A percentile compares a stretch with the other conserved stretches of the same genome.
Evolutionary conservation across 768 basidiomycete species (phyloP).

Genomic region (Exsudoporus frostii): DNA sequence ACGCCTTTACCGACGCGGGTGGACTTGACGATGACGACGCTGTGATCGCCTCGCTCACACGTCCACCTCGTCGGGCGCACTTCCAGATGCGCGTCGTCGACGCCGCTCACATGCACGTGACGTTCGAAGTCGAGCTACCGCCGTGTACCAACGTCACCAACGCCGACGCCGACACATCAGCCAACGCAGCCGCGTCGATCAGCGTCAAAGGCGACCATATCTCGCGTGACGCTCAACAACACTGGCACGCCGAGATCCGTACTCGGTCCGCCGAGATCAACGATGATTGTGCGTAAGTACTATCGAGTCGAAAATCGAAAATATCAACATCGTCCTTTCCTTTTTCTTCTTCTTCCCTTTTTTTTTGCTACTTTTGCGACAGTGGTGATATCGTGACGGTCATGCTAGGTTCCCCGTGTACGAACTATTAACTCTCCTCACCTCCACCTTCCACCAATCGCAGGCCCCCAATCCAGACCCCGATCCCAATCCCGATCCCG

Average conservation of each 20-base stretch:
- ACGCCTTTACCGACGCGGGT: background rate
- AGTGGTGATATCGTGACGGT: background rate
- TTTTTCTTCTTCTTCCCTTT: too few species aligned
- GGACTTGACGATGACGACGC: background rate
- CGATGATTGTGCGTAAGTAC: slow-evolving; percentile 29
- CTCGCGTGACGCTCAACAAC: slow-evolving; percentile 45
- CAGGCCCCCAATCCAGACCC: background rate
- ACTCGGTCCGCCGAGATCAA: slow-evolving; percentile 34
- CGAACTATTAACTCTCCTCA: slow-evolving; percentile 53
- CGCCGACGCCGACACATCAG: background rate
- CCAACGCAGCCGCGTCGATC: slow-evolving; percentile 14
- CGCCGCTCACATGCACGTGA: slow-evolving; percentile 28
- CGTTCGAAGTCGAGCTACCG: slow-evolving; percentile 37
- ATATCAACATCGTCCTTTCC: background rate
- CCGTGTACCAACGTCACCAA: slow-evolving; percentile 3
- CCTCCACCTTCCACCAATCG: slow-evolving; percentile 53
- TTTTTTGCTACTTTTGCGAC: background rate
- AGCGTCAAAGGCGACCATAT: slow-evolving; percentile 48
- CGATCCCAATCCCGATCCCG: background rate
- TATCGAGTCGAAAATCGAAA: background rate
- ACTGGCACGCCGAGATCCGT: slow-evolving; percentile 41
- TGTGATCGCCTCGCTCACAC: background rate
- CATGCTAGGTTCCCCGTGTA: slow-evolving; percentile 56
- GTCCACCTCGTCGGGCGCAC: slow-evolving; percentile 24
- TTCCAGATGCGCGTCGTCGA: slow-evolving; percentile 36